Evolutionary conservation across 2,329 filamentous ascomycete species (phyloP), one percentile per base, ranked within the genome.

Genomic region (Fonsecaea nubica): DNA sequence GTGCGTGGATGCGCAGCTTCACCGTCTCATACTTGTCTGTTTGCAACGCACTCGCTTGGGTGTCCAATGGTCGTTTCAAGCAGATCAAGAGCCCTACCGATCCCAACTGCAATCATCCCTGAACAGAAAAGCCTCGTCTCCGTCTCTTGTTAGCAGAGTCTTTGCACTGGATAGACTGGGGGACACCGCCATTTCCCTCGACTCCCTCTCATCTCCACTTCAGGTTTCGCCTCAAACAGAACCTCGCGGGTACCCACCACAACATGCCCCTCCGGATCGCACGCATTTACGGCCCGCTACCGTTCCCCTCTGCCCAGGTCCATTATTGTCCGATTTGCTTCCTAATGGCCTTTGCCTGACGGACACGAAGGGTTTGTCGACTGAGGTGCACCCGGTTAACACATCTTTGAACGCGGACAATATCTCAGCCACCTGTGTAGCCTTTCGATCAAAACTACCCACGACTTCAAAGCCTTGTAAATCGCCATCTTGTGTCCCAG

Each of bases 161-260:
- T 50, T 30, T 33, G 15, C 38, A 18, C 35, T 48, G 36, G 30
- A 30, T 15, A 52, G 30, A 38, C 30, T 21, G 33, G 21, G 45
- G 56, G 61, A 64, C 67, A 66, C 67, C 64, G 64, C 64, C 62
- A 52, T 67, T 69, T 56, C 38, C 21, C 33, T 57, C 36, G 32
- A 45, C 48, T 45, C 59, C 45, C 45, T 50, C 62, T 50, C 62
- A 63, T 61, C 67, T 62, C 52, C 58, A 54, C 58, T 42, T 25
- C n/a, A 35, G 12, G 60, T 61, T 69, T 66, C 36, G 64, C 67
- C 62, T 69, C 64, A 66, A 35, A 64, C 67, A 66, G 32, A 57
- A 15, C 57, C 52, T 56, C 45, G 38, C 60, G 13, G 58, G 40
- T 18, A 63, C 57, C 56, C 52, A 54, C 55, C 50, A 58, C 64